Conservation (phyloP, 495 filamentous ascomycete species). For the Trichoderma parareesei region DNA sequence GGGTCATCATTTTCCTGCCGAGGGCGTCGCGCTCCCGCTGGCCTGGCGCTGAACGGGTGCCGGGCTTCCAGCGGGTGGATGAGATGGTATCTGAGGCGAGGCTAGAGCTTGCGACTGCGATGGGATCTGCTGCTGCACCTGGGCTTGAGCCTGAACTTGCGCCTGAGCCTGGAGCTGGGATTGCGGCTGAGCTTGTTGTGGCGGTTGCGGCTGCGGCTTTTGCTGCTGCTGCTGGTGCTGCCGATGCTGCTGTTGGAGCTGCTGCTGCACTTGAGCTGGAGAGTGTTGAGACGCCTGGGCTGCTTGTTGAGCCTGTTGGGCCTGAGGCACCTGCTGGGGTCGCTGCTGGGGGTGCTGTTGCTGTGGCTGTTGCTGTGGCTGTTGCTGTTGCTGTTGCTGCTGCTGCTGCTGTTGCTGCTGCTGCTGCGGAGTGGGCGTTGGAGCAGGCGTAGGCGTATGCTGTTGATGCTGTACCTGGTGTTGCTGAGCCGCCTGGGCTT, state of each 20-base stretch:
- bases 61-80: slow-evolving; percentile 12
- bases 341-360: slow-evolving; percentile 55
- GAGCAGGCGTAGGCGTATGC: slow-evolving; percentile 23
- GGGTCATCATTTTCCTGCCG: background rate
- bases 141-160: slow-evolving; percentile 10
- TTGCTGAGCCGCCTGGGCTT: slow-evolving; percentile 8
- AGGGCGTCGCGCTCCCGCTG: slow-evolving; percentile 15
- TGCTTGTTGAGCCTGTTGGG: slow-evolving; percentile 35
- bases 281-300: slow-evolving; percentile 25
- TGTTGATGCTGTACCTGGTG: slow-evolving; percentile 13
- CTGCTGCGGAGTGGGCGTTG: slow-evolving; percentile 32
- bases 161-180: slow-evolving; percentile 12
- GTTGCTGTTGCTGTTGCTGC: slow-evolving; percentile 47
- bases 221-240: slow-evolving; percentile 18
- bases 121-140: slow-evolving; percentile 18
- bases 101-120: slow-evolving; percentile 13
- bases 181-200: slow-evolving; percentile 15
- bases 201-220: slow-evolving; percentile 27
- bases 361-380: slow-evolving; percentile 45
- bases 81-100: slow-evolving; percentile 11
- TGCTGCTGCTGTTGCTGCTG: slow-evolving; percentile 46
- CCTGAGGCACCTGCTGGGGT: slow-evolving; percentile 46
- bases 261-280: slow-evolving; percentile 10
- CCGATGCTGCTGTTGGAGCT: slow-evolving; percentile 48
- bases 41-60: slow-evolving; percentile 17